Conservation (phyloP, 1,284 basidiomycete species). For the Apiotrichum mycotoxinovorans region DNA sequence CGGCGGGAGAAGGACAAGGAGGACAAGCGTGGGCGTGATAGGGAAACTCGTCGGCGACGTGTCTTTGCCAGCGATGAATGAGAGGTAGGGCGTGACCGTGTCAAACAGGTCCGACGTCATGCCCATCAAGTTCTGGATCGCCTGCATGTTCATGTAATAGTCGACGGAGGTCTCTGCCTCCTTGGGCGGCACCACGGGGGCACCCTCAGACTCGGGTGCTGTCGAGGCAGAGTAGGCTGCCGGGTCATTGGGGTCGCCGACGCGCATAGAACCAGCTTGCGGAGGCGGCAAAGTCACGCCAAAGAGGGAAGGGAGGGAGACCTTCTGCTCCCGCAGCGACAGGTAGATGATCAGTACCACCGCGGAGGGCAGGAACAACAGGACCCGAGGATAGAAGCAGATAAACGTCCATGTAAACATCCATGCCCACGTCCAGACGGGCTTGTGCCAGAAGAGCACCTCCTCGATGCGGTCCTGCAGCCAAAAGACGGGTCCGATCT, state of each 20-base stretch:
- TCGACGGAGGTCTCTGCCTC: slow-evolving; percentile 47
- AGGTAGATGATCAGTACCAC: slow-evolving; percentile 41
- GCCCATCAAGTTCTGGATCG: slow-evolving; percentile 52
- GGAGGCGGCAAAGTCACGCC: slow-evolving; percentile 24
- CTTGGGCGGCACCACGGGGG: slow-evolving; percentile 39
- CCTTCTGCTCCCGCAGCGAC: slow-evolving; percentile 37
- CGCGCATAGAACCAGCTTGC: slow-evolving; percentile 2
- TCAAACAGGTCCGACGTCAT: slow-evolving; percentile 20
- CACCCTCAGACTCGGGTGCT: slow-evolving; percentile 19
- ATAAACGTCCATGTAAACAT: slow-evolving; percentile 47
- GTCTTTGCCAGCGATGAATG: slow-evolving; percentile 18
- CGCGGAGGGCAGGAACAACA: slow-evolving; percentile 43
- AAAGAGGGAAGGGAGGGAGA: slow-evolving; percentile 35
- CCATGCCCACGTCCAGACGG: slow-evolving; percentile 48
- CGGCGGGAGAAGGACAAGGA: slow-evolving; percentile 42
- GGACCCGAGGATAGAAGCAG: slow-evolving; percentile 47
- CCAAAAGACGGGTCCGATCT: slow-evolving; percentile 50
- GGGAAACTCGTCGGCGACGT: slow-evolving; percentile 40
- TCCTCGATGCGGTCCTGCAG: slow-evolving; percentile 50
- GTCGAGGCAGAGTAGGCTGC: slow-evolving; percentile 14
- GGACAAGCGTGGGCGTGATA: slow-evolving; percentile 39
- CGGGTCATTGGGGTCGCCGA: neutral
- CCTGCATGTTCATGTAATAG: slow-evolving; percentile 51
- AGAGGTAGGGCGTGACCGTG: slow-evolving; percentile 27
- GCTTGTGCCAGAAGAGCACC: slow-evolving; percentile 50